Base-by-base conservation (phyloP, 768 basidiomycete genomes). In the Suillus brevipes region DNA sequence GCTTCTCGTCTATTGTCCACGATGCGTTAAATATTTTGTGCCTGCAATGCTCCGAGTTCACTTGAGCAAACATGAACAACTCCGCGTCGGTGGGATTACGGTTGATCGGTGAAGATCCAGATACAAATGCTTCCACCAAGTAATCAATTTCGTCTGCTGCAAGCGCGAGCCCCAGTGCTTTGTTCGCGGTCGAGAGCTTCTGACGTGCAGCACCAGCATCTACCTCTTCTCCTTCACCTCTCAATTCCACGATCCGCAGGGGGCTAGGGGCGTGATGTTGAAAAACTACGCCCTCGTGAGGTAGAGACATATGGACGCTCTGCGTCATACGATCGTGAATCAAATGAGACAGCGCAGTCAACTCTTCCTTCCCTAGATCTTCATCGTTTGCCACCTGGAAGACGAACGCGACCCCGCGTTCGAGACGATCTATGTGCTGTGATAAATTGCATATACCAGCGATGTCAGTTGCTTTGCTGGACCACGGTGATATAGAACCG, bases 11-110 rank as follows among this genome's bases (percentile, higher is more conserved):
- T 68, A 99, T 86, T 13, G 88, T 92, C 97, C 97, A 99, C 18
- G 91, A 85, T 0, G 97, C 96, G 74, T 99, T 99, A 83, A 99
- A 99, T 70, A 98, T 99, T 80, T 99, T 99, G 84, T 99, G 97
- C 40, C 97, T 85, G 77, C 97, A 99, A 74, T 99, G 97, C 77
- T 99, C 97, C n/a, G 96, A 98, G 80, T 99, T 99, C 75, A 99
- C 97, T 74, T 99, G 97, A 4, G 97, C 97, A 77, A 99, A 99
- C 97, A 99, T 99, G 85, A 99, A 99, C 9, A 99, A 83, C 75
- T 99, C 97, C 4, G 97, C 96, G 74, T 99, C 97, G 45, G 93
- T 97, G 9, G 97, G 97, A 73, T 94, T 90, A 42, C 96, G 88
- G 57, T 83, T 82, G 76, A 91, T 87, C 1, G 91, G 83, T 14